Evolutionary conservation across 208 protist species (phyloP), one percentile per base, ranked within the genome.

Genomic region (Leptomonas seymouri): DNA sequence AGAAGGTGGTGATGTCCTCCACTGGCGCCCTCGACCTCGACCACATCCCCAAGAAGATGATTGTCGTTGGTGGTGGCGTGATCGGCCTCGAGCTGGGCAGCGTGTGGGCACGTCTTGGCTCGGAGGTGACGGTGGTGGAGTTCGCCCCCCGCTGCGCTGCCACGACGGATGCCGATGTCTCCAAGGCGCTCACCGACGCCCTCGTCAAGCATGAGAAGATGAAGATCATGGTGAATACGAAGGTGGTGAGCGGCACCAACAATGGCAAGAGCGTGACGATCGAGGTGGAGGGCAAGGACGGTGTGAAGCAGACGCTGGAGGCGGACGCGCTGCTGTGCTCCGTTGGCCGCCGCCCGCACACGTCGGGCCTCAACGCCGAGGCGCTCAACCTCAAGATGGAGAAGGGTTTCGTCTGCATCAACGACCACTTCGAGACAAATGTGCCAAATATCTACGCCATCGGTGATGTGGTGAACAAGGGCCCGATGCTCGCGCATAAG

Each of bases 401-500:
- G 65, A 75, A 82, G 20, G 98, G 98, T 50, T 95, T 97, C 67
- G 89, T 99, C 14, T 85, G 85, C 68, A 96, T 99, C 59, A 87
- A 99, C 67, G 86, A 97, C 16, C 86, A 98, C 79, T 99, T 99
- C 70, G 78, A 93, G 63, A 99, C 98, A 51, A 98, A 92, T 66
- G 89, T 98, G 44, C 78, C 93, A 12, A 80, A 70, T 70, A 94
- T 99, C 61, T 99, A 98, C 81, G 99, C 98, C 18, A 99, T 99
- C 76, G 99, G 99, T 45, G 99, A 99, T 72, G 95, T 98, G 31
- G 96, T 99, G 39, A 87, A 89, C 56, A 96, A 96, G 81, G 99
- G 99, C 39, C 97, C 98, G 31, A 99, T 99, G 98, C 92, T 99
- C 7, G 99, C 99, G 7, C 99, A 99, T 96, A 99, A 99, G 92